Percentiles rank a stretch among this genome's conserved stretches.
phyloP scores from a whole-genome alignment of 768 basidiomycete species.

The Lentinus tigrinus region DNA sequence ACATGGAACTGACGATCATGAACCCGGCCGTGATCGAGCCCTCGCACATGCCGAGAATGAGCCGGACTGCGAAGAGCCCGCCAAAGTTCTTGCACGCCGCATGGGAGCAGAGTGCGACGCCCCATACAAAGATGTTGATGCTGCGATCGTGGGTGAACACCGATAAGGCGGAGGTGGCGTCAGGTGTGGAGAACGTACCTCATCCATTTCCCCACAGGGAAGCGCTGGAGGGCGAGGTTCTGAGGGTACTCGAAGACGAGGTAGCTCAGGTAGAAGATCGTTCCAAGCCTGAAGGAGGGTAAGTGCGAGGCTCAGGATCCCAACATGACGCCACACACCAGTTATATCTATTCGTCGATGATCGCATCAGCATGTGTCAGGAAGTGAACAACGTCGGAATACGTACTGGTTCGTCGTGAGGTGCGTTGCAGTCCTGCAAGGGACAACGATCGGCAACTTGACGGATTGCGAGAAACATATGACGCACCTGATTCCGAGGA shows the following conservation, averaged over 20 bases:
- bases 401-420: conserved; percentile 61
- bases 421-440: conserved; percentile 53
- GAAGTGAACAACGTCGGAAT: background rate
- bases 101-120: conserved; percentile 55
- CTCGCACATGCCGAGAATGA: conserved; percentile 74
- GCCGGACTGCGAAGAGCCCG: conserved; percentile 58
- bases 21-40: conserved; percentile 73
- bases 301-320: background rate
- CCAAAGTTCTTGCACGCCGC: conserved; percentile 73
- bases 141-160: conserved; percentile 30
- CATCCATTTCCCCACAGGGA: conserved; percentile 82
- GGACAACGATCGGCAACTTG: background rate
- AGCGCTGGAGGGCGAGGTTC: conserved; percentile 67
- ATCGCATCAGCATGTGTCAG: background rate
- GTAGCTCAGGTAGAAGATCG: conserved; percentile 72
- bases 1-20: conserved; percentile 76
- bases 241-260: conserved; percentile 74
- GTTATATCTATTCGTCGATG: conserved; percentile 50
- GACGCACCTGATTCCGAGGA: conserved; percentile 65
- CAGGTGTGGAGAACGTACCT: conserved; percentile 40
- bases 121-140: conserved; percentile 68
- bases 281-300: conserved; percentile 56
- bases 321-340: conserved; percentile 39
- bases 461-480: background rate
- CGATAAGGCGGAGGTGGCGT: background rate